phyloP scores from a whole-genome alignment of 805 yeast genomes.

The Jamesozyma jinghongensis region DNA sequence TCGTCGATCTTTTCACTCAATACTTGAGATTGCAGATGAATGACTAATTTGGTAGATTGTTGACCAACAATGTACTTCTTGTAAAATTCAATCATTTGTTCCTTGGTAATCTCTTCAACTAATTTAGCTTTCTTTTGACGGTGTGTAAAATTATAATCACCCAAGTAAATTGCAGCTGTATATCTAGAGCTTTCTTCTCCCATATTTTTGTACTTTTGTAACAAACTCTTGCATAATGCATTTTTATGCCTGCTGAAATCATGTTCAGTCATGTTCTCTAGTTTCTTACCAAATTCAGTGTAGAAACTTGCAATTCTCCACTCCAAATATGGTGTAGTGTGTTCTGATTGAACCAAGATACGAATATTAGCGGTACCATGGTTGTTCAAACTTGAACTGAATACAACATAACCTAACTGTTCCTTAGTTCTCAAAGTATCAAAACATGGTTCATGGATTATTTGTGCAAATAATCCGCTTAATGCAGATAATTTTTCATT shows the following conservation, averaged over 20 bases:
- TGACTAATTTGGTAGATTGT: conserved; percentile 38
- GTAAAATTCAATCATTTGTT: conserved; percentile 51
- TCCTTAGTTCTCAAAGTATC: conserved; percentile 85
- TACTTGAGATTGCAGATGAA: conserved; percentile 52
- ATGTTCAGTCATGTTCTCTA: conserved; percentile 46
- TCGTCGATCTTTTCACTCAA: conserved; percentile 18
- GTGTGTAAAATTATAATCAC: conserved; percentile 67
- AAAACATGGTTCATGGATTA: conserved; percentile 81
- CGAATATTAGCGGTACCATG: conserved; percentile 55
- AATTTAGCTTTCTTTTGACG: conserved; percentile 48
- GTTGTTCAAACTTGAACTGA: conserved; percentile 59
- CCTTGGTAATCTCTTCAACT: conserved; percentile 44
- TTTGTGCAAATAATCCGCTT: conserved; percentile 60
- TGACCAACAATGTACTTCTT: conserved; percentile 34
- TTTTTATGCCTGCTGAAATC: conserved; percentile 62
- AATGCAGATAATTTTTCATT: conserved; percentile 35
- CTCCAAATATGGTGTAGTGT: conserved; percentile 63
- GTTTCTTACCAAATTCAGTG: conserved; percentile 34
- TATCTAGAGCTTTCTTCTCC: conserved; percentile 62
- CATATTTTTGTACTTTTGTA: conserved; percentile 68
- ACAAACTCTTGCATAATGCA: conserved; percentile 55
- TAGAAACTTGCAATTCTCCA: conserved; percentile 67
- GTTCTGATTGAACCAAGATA: conserved; percentile 76
- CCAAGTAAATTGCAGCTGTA: conserved; percentile 60
- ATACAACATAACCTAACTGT: conserved; percentile 91